Evolutionary conservation across 306 rosid species (phyloP).

Genomic region (Prunus dulcis): DNA sequence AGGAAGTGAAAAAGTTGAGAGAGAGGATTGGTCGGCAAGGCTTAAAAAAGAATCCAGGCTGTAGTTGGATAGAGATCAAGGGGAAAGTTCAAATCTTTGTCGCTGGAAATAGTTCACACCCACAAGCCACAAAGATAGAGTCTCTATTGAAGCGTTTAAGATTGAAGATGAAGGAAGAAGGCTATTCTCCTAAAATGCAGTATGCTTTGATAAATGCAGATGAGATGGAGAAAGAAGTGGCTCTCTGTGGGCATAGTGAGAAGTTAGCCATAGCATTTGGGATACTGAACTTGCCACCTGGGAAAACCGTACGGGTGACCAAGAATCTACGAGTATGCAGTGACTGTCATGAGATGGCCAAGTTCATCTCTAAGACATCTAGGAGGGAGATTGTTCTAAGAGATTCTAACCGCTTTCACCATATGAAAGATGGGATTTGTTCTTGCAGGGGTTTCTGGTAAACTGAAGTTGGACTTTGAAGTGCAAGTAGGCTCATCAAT

Average conservation of each 20-base stretch:
- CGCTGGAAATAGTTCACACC: conserved; percentile 54
- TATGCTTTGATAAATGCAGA: conserved; percentile 58
- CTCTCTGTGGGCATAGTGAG: conserved; percentile 74
- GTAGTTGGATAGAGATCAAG: conserved; percentile 66
- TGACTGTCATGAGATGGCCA: conserved; percentile 76
- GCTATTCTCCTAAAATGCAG: conserved; percentile 46
- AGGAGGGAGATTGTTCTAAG: conserved; percentile 58
- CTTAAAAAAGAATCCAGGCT: conserved; percentile 54
- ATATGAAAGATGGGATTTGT: conserved; percentile 59
- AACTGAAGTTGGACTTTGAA: conserved; percentile 10
- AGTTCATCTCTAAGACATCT: conserved; percentile 54
- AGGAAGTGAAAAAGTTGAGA: conserved; percentile 48
- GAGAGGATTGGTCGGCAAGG: conserved; percentile 47
- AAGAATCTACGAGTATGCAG: conserved; percentile 74
- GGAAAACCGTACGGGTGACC: conserved; percentile 56
- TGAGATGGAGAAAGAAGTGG: conserved; percentile 63
- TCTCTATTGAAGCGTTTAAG: conserved; percentile 40
- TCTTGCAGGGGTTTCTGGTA: conserved; percentile 75
- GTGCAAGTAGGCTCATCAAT: too few species aligned
- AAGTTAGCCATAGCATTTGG: conserved; percentile 71
- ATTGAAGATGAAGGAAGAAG: conserved; percentile 58
- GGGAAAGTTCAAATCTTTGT: conserved; percentile 54
- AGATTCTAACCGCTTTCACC: conserved; percentile 75
- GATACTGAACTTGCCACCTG: conserved; percentile 49
- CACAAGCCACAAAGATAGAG: conserved; percentile 51